Base-by-base conservation (phyloP, 805 yeast species). In the Vanderwaltozyma yarrowii region DNA sequence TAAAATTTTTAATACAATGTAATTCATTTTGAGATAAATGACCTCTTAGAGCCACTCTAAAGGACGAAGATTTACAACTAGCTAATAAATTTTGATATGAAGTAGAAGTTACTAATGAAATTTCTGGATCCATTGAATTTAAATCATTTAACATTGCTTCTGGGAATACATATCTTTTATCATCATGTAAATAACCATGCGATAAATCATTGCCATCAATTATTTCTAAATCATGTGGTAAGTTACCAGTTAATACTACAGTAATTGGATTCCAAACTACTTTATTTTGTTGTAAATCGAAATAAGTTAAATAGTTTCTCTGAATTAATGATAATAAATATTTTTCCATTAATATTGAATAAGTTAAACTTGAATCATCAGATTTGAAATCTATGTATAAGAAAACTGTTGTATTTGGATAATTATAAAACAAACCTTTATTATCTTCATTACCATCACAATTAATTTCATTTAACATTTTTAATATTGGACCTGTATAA, bases 361-460 rank as follows among this genome's bases (percentile, higher is more conserved):
- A 79, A 1, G 77, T 70, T 17, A 46, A 41, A 8, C 25, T 35
- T 11, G 52, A 50, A 2, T 62, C 63, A 19, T 61, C 58, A n/a
- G 81, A 74, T 50, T 78, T 78, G 47, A 78, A 64, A 54, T 82
- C 89, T 48, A 81, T 65, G 60, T 78, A 74, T 25, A 81, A 60
- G 51, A 70, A 75, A 18, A 79, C 56, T 2, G 84, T 73, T 12
- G 65, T 58, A 36, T 61, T 65, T 36, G 70, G 68, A 7, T 63
- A 53, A 23, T 70, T 62, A 44, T 62, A 67, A 39, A 66, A 71
- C 5, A 70, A 56, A 16, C 74, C 76, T 41, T 55, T 42, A 49
- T 56, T 46, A 12, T 37, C 33, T 21, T 38, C 43, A 4, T 11
- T 26, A 17, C 27, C 14, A 15, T 29, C 15, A 35, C 51, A 59